Evolutionary conservation across 139 green algal genomes (phyloP), one percentile per base, ranked within the genome.

Genomic region (Marvania coccoides): DNA sequence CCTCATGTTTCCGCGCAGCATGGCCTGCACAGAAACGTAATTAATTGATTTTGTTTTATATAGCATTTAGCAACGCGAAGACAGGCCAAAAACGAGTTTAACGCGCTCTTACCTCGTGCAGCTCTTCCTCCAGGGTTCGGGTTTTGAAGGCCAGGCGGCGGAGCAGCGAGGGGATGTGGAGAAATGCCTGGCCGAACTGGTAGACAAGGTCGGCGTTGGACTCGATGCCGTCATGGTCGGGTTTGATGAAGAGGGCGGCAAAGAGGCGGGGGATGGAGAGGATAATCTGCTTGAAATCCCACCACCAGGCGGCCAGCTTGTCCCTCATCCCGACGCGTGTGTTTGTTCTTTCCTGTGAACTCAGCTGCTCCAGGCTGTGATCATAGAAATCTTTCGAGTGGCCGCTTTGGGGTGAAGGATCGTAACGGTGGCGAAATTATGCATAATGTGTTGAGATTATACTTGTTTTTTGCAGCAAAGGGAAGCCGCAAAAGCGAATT

Each of bases 91-190:
- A 23, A 59, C 9, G 12, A 23, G 9, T 59, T 59, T 12, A 59
- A 23, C 24, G 26, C n/a, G n/a, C n/a, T n/a, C 53, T 15, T 28
- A 71, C 70, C 54, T 77, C 48, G 28, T 73, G 63, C 12, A 79
- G 48, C 31, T 79, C 63, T 28, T 79, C 65, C 40, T 79, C 72
- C 10, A 79, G 48, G 28, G 65, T 79, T 8, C 72, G 59, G 13
- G 42, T 47, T 3, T 63, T 39, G 13, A 79, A 79, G 31, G 65
- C 59, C 3, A 74, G 31, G 7, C 65, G 31, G 15, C 53, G 23
- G 6, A 79, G 42, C 8, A 74, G 38, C n/a, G 63, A 38, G 3
- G 65, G 72, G 1, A 53, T 55, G 4, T 71, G 31, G 5, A 29
- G 38, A 23, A 78, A 3, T 3, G 40, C 71, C 2, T 29, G 14